Conservation (phyloP, 2,329 filamentous ascomycete species). For the Sporothrix variecibatus region DNA sequence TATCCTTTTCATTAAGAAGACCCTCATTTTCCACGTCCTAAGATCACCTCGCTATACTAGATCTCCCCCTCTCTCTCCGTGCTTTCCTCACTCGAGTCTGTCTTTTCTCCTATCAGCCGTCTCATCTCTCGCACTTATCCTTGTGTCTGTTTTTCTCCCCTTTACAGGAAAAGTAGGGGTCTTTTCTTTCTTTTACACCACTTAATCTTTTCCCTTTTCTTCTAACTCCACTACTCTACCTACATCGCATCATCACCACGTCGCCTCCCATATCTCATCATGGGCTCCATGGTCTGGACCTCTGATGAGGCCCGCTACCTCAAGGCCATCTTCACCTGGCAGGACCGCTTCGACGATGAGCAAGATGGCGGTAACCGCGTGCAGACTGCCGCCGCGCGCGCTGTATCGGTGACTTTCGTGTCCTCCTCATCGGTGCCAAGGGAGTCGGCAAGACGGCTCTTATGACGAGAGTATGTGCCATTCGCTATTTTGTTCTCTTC, state of each 20-base stretch:
- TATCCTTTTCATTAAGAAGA: neutral
- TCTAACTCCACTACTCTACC: neutral
- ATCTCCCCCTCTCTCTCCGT: neutral
- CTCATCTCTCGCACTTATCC: neutral
- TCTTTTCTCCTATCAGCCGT: neutral
- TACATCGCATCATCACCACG: neutral
- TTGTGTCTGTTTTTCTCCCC: neutral
- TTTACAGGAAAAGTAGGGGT: neutral
- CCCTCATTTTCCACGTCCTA: neutral
- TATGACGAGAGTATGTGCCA: constrained; percentile 39
- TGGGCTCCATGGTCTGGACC: constrained; percentile 42
- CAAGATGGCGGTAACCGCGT: constrained; percentile 6
- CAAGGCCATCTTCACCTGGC: constrained; percentile 44
- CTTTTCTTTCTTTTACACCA: neutral
- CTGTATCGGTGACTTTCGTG: constrained; percentile 41
- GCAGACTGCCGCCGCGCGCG: constrained; percentile 28
- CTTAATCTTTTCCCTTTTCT: neutral
- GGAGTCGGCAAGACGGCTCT: constrained; percentile 47
- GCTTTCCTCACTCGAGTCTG: neutral
- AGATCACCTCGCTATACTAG: neutral
- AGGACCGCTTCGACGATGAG: constrained; percentile 38
- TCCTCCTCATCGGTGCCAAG: constrained; percentile 44
- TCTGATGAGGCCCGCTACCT: constrained; percentile 46
- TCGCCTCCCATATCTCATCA: constrained; percentile 13
- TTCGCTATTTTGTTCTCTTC: neutral